These are phyloP conservation scores for Celoporthe dispersa DNA, from an alignment of 2,329 filamentous ascomycete species.

Conservation along the genomic window DNA sequence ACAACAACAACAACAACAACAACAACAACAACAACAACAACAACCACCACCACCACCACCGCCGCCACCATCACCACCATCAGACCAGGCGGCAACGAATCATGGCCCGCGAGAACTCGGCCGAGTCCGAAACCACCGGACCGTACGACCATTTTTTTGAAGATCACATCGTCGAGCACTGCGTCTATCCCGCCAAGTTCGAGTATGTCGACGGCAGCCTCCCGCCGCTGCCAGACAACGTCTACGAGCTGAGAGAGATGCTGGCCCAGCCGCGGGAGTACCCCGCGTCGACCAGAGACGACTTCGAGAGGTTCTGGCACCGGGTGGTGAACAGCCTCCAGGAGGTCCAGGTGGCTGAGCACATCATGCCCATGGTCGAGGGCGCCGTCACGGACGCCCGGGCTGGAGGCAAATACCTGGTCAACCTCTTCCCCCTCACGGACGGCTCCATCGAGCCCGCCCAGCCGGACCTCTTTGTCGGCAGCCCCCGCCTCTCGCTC, in stretches of 20 bases:
- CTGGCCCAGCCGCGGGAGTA: neutral
- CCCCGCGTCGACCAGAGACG: neutral
- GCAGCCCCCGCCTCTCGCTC: neutral
- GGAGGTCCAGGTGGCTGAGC: neutral
- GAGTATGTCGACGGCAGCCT: too few relatives aligned
- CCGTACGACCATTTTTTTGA: too few relatives aligned
- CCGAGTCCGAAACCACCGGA: too few relatives aligned
- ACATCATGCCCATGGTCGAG: neutral
- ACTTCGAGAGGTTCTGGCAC: neutral
- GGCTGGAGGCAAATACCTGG: neutral
- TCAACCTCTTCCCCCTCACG: neutral
- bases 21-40: too few relatives aligned
- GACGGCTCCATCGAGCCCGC: neutral
- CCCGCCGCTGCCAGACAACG: neutral
- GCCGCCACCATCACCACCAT: too few relatives aligned
- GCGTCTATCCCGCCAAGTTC: neutral
- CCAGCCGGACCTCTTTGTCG: neutral
- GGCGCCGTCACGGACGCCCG: neutral
- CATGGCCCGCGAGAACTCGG: too few relatives aligned
- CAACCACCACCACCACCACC: too few relatives aligned
- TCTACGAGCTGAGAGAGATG: fast-evolving
- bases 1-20: too few relatives aligned
- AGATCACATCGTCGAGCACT: neutral
- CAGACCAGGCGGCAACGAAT: too few relatives aligned
- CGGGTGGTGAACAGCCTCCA: fast-evolving